Percentiles rank a stretch among this genome's conserved stretches.
Evolutionary conservation across 2,329 filamentous ascomycete species (phyloP).

Genomic region (Xylaria arbuscula): DNA sequence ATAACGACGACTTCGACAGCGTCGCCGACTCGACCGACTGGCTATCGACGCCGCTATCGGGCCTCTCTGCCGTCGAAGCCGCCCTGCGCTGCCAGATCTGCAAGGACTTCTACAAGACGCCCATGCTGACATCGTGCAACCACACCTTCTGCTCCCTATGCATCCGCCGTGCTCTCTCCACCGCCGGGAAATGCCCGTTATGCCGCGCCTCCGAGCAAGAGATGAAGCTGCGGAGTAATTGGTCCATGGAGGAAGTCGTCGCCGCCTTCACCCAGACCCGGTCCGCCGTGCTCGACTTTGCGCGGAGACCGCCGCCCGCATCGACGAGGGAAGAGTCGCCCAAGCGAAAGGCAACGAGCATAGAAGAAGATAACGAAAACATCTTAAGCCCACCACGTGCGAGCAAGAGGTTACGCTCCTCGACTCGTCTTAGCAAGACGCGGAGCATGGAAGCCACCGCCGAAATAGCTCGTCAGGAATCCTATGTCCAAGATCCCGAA

Average conservation of each 20-base stretch:
- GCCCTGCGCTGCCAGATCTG: slow-evolving; percentile 95
- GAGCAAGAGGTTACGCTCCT: slow-evolving; percentile 65
- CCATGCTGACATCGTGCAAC: slow-evolving; percentile 92
- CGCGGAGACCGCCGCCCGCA: slow-evolving; percentile 58
- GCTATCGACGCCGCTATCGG: slow-evolving; percentile 75
- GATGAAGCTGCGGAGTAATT: slow-evolving; percentile 84
- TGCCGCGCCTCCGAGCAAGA: slow-evolving; percentile 85
- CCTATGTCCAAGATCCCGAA: slow-evolving; percentile 42
- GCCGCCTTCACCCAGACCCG: slow-evolving; percentile 78
- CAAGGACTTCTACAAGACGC: slow-evolving; percentile 96
- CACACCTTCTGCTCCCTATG: slow-evolving; percentile 98
- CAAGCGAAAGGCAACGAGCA: slow-evolving; percentile 64
- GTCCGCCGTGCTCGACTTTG: slow-evolving; percentile 71
- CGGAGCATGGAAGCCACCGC: slow-evolving; percentile 54
- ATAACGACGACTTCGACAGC: slow-evolving; percentile 50
- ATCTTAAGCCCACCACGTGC: slow-evolving; percentile 46
- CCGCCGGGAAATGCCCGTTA: slow-evolving; percentile 87
- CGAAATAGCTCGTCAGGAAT: slow-evolving; percentile 52
- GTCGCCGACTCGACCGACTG: slow-evolving; percentile 87
- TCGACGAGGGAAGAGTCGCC: slow-evolving; percentile 46
- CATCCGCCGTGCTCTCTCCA: slow-evolving; percentile 85
- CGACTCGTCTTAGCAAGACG: slow-evolving; percentile 60
- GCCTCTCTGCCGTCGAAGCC: slow-evolving; percentile 79
- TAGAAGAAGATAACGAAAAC: slow-evolving; percentile 37
- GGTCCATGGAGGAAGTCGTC: slow-evolving; percentile 85